Conservation (phyloP, 1,139 yeast genomes). For the Chernovozyma sophiae-reginae region DNA sequence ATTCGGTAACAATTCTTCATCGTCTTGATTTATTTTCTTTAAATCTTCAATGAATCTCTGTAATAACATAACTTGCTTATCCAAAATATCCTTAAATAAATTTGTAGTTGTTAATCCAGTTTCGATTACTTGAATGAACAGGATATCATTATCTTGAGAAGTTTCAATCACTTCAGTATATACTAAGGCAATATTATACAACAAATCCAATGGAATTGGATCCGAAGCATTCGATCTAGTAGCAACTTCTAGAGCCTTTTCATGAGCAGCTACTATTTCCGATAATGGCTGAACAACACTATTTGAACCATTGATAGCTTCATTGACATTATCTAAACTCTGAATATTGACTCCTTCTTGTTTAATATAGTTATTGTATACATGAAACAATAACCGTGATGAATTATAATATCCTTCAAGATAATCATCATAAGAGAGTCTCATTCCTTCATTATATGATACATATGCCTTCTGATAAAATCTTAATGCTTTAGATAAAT, state of each 20-base stretch:
- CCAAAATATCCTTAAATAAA: conserved; percentile 16
- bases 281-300: conserved; percentile 38
- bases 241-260: conserved; percentile 26
- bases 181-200: conserved; percentile 44
- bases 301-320: conserved; percentile 28
- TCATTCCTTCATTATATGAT: conserved; percentile 29
- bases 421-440: conserved; percentile 9
- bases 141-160: conserved; percentile 16
- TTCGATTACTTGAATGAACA: conserved; percentile 14
- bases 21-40: conserved; percentile 9
- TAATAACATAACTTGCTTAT: conserved; percentile 22
- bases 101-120: conserved; percentile 17
- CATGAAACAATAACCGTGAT: conserved; percentile 46
- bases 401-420: conserved; percentile 46
- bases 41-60: conserved; percentile 27
- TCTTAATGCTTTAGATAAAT: conserved; percentile 47
- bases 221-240: conserved; percentile 7
- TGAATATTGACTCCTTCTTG: conserved; percentile 40
- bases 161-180: conserved; percentile 46
- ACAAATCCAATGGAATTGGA: conserved; percentile 33
- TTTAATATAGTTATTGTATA: conserved; percentile 39
- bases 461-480: conserved; percentile 49
- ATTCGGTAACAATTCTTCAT: conserved; percentile 4
- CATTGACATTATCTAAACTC: conserved; percentile 37
- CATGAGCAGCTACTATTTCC: conserved; percentile 35